Percentiles rank a stretch among this genome's conserved stretches.
Conservation (phyloP, 345 rosid genomes). For the Salix brachista region DNA sequence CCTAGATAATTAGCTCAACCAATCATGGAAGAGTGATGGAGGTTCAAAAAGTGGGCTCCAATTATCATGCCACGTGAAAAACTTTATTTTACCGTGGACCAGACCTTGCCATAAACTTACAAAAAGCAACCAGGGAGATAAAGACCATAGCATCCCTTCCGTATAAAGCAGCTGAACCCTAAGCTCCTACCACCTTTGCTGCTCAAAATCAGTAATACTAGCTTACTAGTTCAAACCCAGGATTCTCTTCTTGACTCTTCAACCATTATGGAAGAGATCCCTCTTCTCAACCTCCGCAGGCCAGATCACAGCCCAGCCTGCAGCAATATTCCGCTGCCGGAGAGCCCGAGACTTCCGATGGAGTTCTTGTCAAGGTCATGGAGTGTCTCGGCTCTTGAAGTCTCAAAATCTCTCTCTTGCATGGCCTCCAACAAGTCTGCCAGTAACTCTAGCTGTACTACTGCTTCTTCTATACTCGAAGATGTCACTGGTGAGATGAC, state of each 20-base stretch:
- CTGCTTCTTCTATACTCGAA: slow-evolving; percentile 53
- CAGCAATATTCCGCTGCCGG: slow-evolving; percentile 47
- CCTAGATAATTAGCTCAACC: background rate
- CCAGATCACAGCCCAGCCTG: slow-evolving; percentile 25
- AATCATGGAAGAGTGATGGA: background rate
- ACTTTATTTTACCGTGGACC: background rate
- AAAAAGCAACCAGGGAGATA: background rate
- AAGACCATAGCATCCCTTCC: background rate
- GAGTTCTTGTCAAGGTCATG: slow-evolving; percentile 91
- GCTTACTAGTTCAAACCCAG: background rate
- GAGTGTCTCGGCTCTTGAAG: slow-evolving; percentile 78
- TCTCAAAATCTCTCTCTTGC: slow-evolving; percentile 60
- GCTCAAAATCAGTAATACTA: background rate
- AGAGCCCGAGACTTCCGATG: slow-evolving; percentile 87
- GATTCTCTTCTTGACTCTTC: background rate
- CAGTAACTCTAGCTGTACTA: slow-evolving; percentile 16
- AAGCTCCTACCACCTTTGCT: background rate
- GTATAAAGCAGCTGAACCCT: background rate
- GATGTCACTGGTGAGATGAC: slow-evolving; percentile 35
- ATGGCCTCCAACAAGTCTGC: slow-evolving; percentile 19
- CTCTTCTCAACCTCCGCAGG: slow-evolving; percentile 36
- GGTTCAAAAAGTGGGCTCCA: background rate
- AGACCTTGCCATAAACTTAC: background rate
- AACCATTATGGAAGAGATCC: slow-evolving; percentile 34
- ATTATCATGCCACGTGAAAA: background rate